Conservation (phyloP, 2,329 filamentous ascomycete genomes). For the Ascochyta fabae region DNA sequence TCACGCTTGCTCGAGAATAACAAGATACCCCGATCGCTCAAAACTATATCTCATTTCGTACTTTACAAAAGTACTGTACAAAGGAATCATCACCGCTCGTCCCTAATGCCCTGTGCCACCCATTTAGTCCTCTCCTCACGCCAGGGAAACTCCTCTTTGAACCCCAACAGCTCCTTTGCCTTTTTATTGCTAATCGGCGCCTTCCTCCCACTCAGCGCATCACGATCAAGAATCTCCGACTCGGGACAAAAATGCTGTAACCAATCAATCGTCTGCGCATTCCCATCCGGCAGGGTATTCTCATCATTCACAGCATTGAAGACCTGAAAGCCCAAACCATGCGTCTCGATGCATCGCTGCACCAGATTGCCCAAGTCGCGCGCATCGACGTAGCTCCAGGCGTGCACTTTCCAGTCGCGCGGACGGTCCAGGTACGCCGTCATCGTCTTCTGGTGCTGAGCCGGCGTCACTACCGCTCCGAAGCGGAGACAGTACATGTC, state of each 20-base stretch:
- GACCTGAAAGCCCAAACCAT: constrained; percentile 65
- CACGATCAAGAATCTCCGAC: constrained; percentile 57
- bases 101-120: neutral
- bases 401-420: constrained; percentile 60
- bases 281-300: constrained; percentile 55
- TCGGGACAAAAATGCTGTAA: constrained; percentile 57
- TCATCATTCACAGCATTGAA: constrained; percentile 69
- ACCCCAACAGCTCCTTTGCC: constrained; percentile 63
- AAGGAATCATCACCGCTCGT: neutral
- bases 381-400: constrained; percentile 67
- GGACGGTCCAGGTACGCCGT: constrained; percentile 56
- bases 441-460: constrained; percentile 61
- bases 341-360: constrained; percentile 58
- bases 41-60: neutral
- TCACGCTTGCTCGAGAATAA: neutral
- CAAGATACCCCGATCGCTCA: constrained; percentile 8
- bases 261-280: constrained; percentile 53
- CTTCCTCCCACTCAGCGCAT: constrained; percentile 58
- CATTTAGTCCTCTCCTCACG: constrained; percentile 22
- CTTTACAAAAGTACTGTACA: neutral
- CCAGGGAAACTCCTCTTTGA: constrained; percentile 64
- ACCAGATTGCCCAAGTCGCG: constrained; percentile 66
- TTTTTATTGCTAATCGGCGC: constrained; percentile 66
- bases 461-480: constrained; percentile 65
- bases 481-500: constrained; percentile 68